Evolutionary conservation across 2,329 filamentous ascomycete species (phyloP).

Genomic region (Periconia sp.): DNA sequence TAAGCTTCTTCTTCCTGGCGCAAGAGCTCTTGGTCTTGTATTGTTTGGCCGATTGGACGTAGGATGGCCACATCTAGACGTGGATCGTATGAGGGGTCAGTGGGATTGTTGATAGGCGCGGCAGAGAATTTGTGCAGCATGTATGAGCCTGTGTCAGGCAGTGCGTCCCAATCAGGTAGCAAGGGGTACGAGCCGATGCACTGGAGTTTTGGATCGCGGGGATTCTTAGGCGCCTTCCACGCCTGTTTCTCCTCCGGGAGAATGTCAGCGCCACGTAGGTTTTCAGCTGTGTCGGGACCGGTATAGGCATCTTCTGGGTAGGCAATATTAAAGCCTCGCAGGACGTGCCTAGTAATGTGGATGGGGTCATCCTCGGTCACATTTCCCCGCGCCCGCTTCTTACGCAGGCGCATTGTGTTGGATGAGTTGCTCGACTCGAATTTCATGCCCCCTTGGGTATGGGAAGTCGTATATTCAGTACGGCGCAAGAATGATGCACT

Average conservation of each 20-base stretch:
- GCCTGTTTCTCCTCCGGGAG: slow-evolving; percentile 59
- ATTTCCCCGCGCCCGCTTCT: slow-evolving; percentile 40
- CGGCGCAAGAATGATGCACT: slow-evolving; percentile 91
- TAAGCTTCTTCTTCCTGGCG: slow-evolving; percentile 46
- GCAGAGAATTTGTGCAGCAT: slow-evolving; percentile 64
- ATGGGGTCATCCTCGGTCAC: slow-evolving; percentile 58
- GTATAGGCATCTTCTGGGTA: slow-evolving; percentile 67
- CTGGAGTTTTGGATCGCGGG: slow-evolving; percentile 58
- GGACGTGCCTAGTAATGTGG: slow-evolving; percentile 61
- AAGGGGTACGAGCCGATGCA: slow-evolving; percentile 63
- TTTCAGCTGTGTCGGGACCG: slow-evolving; percentile 62
- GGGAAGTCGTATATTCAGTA: slow-evolving; percentile 86
- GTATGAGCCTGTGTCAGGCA: slow-evolving; percentile 61
- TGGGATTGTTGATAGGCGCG: slow-evolving; percentile 54
- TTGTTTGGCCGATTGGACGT: slow-evolving; percentile 56
- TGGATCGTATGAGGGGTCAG: slow-evolving; percentile 55
- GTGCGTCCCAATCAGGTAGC: slow-evolving; percentile 62
- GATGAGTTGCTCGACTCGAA: slow-evolving; percentile 57
- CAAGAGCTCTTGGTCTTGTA: slow-evolving; percentile 54
- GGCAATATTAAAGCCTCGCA: slow-evolving; percentile 66
- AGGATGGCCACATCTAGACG: slow-evolving; percentile 62
- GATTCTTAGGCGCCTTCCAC: slow-evolving; percentile 63
- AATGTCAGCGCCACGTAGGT: slow-evolving; percentile 56
- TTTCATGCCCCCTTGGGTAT: slow-evolving; percentile 44
- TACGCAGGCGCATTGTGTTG: slow-evolving; percentile 43